Evolutionary conservation across 2,329 filamentous ascomycete genomes (phyloP).

Genomic region (Nannizziopsis arthrosporioides): DNA sequence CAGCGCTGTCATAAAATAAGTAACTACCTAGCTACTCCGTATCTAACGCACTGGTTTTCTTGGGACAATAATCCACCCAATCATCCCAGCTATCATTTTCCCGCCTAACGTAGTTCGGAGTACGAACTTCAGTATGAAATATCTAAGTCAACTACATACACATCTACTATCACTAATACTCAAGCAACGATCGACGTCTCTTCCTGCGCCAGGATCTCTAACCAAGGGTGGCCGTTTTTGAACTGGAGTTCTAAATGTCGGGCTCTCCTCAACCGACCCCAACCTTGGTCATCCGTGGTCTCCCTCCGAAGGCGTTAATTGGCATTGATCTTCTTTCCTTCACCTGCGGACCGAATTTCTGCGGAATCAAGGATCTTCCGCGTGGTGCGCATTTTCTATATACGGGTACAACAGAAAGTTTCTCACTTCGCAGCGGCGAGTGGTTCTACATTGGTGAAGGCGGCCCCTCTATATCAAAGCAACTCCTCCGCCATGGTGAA

Average conservation of each 20-base stretch:
- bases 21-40: too few species aligned
- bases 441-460: slow-evolving; percentile 44
- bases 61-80: too few species aligned
- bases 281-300: slow-evolving; percentile 34
- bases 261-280: slow-evolving; percentile 24
- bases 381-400: slow-evolving; percentile 52
- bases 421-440: slow-evolving; percentile 50
- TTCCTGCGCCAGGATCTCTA: too few species aligned
- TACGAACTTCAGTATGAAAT: too few species aligned
- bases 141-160: too few species aligned
- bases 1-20: too few species aligned
- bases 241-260: slow-evolving; percentile 13
- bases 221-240: too few species aligned
- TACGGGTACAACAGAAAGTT: slow-evolving; percentile 45
- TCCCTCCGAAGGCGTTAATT: slow-evolving; percentile 39
- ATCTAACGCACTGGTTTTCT: too few species aligned
- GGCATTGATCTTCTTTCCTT: slow-evolving; percentile 49
- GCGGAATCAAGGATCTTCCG: slow-evolving; percentile 49
- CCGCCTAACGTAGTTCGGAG: background rate
- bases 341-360: slow-evolving; percentile 50
- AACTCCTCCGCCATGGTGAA: slow-evolving; percentile 16
- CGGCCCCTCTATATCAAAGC: slow-evolving; percentile 4
- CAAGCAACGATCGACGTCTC: background rate
- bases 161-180: background rate
- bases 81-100: background rate